These are phyloP conservation scores for Pisolithus marmoratus DNA, from an alignment of 768 basidiomycete species.

Conservation along the genomic window DNA sequence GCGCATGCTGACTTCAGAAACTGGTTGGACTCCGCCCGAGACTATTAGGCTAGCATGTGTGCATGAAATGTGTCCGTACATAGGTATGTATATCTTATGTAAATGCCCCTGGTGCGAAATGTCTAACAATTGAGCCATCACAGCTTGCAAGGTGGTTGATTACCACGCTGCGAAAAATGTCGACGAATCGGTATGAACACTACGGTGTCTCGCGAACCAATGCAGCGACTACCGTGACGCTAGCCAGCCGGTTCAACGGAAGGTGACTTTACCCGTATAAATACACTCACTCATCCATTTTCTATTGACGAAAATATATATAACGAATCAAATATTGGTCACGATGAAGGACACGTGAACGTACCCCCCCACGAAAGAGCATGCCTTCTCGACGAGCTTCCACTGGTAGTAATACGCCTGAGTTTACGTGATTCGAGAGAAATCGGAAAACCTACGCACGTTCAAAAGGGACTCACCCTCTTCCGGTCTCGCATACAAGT, in stretches of 20 bases:
- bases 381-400: slow-evolving; percentile 62
- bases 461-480: slow-evolving; percentile 70
- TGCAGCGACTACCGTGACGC: slow-evolving; percentile 67
- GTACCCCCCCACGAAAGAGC: slow-evolving; percentile 66
- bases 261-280: background rate
- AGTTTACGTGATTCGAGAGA: background rate
- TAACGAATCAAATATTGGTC: slow-evolving; percentile 7
- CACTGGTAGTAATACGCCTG: slow-evolving; percentile 29
- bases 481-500: slow-evolving; percentile 63
- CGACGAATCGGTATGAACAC: background rate
- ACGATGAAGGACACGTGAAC: slow-evolving; percentile 26
- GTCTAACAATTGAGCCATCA: background rate
- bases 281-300: slow-evolving; percentile 71
- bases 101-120: background rate
- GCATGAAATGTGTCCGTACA: no score
- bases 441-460: slow-evolving; percentile 36
- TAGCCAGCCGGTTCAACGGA: slow-evolving; percentile 25
- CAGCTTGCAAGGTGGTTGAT: background rate
- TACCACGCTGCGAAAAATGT: background rate
- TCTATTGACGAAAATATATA: slow-evolving; percentile 37
- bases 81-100: slow-evolving; percentile 1
- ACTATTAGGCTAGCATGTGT: background rate
- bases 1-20: no score
- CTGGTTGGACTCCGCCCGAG: no score
- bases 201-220: slow-evolving; percentile 61